Evolutionary conservation across 2,329 filamentous ascomycete genomes (phyloP), one percentile per base, ranked within the genome.

Genomic region (Hypoxylon sp.): DNA sequence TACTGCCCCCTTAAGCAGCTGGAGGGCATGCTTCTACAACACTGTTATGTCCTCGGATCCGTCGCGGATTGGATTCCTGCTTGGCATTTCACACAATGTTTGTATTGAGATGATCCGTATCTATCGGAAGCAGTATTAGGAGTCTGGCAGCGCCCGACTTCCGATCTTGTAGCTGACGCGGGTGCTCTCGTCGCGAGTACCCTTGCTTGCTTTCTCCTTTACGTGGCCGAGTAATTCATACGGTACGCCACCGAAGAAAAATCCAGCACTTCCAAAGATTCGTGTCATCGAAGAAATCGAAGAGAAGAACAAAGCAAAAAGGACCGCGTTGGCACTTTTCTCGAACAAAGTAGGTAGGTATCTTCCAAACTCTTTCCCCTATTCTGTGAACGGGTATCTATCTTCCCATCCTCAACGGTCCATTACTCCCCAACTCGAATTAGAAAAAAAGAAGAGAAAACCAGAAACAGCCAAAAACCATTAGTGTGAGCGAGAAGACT

Each of bases 311-410:
- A 46, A 62, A 45, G 60, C 42, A 48, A 58, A 48, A 59, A 46
- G 42, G 18, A 59, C 43, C 29, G 49, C 41, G 23, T 48, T 20
- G 50, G 52, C 21, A 51, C 41, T 49, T 48, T 56, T 15, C 38
- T 21, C 46, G 42, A 57, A 49, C 33, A 47, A 58, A 58, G 58
- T 48, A 42, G 51, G 27, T 52, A 64, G 61, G 61, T 64, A 64
- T 64, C 61, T 61, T 64, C 61, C 58, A 61, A 62, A 45, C 50
- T 60, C 49, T 47, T 48, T 42, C 48, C 40, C 49, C 24, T 43
- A 50, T 43, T 52, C 40, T 46, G 53, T 50, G 59, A 58, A 60
- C 56, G 55, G 62, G 59, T 62, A 64, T 62, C 49, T 62, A 43
- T 50, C 48, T 46, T 52, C 43, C 56, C 48, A 50, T 50, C 38